Evolutionary conservation across 108 stramenopile species (phyloP), one percentile per base, ranked within the genome.

Genomic region (Nitzschia sp.): DNA sequence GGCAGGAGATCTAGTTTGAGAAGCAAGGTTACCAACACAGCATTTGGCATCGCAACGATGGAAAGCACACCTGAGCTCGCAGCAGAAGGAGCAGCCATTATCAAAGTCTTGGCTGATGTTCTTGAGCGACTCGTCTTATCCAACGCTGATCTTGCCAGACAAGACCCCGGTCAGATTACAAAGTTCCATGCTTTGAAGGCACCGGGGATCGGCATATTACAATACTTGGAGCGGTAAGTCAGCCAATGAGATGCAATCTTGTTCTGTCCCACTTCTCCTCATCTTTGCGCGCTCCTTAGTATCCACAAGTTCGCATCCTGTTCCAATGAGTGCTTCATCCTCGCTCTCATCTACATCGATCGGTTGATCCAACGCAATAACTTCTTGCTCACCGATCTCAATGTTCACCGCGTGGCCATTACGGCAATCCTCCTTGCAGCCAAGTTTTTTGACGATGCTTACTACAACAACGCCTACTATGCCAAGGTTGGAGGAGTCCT

Each of bases 391-490:
- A 95, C 97, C 7, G 90, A 93, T 24, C 78, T 98, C 26, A 99
- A 99, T 68, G 97, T 98, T 14, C 98, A 99, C 62, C 92, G 97
- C 10, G 95, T 98, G 3, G 78, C 96, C 25, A 97, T 98, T 63
- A 98, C 97, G 52, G 89, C 94, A 8, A 80, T 97, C 50, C 83
- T 99, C 46, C 74, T 98, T 8, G 97, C 97, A 7, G 97, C 99
- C 19, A 99, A 99, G 76, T 98, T 98, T 67, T 97, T 97, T 61
- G 99, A 99, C 69, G 99, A 99, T 83, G 93, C 94, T 52, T 99
- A 97, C 81, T 98, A 95, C 88, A 97, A 98, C 78, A 99, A 99
- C 69, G 95, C 96, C 7, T 97, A 97, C 87, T 99, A 99, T 69
- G 87, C 97, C 26, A 97, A 96, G 72, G 94, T 98, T 19, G 88